A percentile compares a stretch with the other conserved stretches of the same genome.
These are phyloP conservation scores for Trypanosoma congolense DNA, from an alignment of 208 protist genomes.

Conservation along the genomic window DNA sequence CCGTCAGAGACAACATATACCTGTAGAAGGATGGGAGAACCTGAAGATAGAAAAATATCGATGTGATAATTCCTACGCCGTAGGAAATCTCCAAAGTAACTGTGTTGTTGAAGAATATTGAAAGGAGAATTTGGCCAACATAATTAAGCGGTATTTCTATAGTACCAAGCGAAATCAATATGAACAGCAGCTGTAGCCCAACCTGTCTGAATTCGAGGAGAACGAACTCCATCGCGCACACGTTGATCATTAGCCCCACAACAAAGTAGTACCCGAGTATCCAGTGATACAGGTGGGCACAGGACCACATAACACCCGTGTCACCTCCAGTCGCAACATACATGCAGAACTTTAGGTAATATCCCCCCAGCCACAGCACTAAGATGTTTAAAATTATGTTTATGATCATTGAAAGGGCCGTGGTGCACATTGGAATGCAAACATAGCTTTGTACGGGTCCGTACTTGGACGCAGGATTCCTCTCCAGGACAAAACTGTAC, in stretches of 20 bases:
- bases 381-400: slow-evolving; percentile 9
- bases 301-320: slow-evolving; percentile 23
- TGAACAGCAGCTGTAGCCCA: slow-evolving; percentile 22
- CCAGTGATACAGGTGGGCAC: slow-evolving; percentile 22
- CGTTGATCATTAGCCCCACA: slow-evolving; percentile 13
- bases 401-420: background rate
- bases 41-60: slow-evolving; percentile 12
- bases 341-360: slow-evolving; percentile 24
- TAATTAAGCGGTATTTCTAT: slow-evolving; percentile 23
- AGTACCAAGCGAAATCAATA: slow-evolving; percentile 12
- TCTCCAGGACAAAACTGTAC: slow-evolving; percentile 17
- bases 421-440: slow-evolving; percentile 13
- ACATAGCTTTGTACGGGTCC: slow-evolving; percentile 5
- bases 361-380: slow-evolving; percentile 17
- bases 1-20: slow-evolving; percentile 14
- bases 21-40: slow-evolving; percentile 19
- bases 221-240: slow-evolving; percentile 15
- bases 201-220: slow-evolving; percentile 9
- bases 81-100: slow-evolving; percentile 22
- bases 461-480: slow-evolving; percentile 9
- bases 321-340: slow-evolving; percentile 21
- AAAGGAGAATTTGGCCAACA: slow-evolving; percentile 17
- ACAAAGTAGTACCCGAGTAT: slow-evolving; percentile 21
- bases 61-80: slow-evolving; percentile 17
- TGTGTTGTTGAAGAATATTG: slow-evolving; percentile 11